phyloP scores from a whole-genome alignment of 192 early-diverging fungal species.

The Phycomyces blakesleeanus region DNA sequence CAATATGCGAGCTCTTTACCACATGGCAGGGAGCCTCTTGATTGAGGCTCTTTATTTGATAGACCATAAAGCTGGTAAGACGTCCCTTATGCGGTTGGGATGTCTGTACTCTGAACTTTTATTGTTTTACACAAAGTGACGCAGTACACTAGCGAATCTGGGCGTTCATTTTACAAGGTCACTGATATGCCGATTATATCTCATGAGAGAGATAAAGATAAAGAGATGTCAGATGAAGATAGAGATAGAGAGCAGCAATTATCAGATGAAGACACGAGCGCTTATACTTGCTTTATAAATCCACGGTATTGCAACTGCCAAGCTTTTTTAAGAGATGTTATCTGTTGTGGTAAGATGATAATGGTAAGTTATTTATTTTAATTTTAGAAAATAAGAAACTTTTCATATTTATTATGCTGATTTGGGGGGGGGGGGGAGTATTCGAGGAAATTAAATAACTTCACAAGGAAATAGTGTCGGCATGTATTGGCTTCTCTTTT shows the following conservation, averaged over 20 bases:
- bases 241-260: too few relatives aligned
- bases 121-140: background rate
- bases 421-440: too few relatives aligned
- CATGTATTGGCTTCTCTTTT: conserved; percentile 17
- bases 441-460: background rate
- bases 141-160: too few relatives aligned
- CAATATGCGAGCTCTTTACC: background rate
- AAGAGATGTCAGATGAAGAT: background rate
- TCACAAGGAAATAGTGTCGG: conserved; percentile 5
- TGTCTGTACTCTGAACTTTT: background rate
- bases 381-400: background rate
- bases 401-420: too few relatives aligned
- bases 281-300: conserved; percentile 8
- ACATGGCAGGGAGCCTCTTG: conserved; percentile 3
- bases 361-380: conserved; percentile 8
- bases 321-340: background rate
- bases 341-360: background rate
- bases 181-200: too few relatives aligned
- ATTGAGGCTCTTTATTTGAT: conserved; percentile 13
- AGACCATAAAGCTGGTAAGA: conserved; percentile 12
- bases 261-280: background rate
- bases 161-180: too few relatives aligned
- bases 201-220: too few relatives aligned
- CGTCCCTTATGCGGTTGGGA: background rate
- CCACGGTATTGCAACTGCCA: conserved; percentile 17